These are phyloP conservation scores for Lipomyces anomalus DNA, from an alignment of 805 yeast genomes.

Conservation along the genomic window DNA sequence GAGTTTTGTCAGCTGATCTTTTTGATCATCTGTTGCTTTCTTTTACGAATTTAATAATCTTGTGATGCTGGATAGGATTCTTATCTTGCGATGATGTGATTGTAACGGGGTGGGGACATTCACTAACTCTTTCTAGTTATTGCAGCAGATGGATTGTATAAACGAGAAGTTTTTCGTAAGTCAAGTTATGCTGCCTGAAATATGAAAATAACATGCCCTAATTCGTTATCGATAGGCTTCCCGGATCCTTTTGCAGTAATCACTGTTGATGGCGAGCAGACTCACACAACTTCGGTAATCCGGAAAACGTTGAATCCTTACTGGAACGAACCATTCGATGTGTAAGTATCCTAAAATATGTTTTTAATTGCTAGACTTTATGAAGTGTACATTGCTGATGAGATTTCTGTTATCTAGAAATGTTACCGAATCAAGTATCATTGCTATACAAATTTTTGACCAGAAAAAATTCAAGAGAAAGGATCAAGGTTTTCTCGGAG, in stretches of 20 bases:
- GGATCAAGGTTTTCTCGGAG: slow-evolving; percentile 98
- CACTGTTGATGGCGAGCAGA: slow-evolving; percentile 96
- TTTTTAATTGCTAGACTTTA: too few species aligned
- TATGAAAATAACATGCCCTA: background rate
- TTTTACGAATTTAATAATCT: too few species aligned
- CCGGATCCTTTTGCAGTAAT: slow-evolving; percentile 98
- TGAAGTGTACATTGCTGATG: slow-evolving; percentile 1
- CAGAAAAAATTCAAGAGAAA: slow-evolving; percentile 96
- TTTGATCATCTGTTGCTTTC: too few species aligned
- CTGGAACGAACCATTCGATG: slow-evolving; percentile 91
- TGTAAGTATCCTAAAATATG: slow-evolving; percentile 47
- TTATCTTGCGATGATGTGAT: too few species aligned
- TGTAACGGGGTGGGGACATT: too few species aligned
- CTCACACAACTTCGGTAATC: slow-evolving; percentile 89
- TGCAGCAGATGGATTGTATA: slow-evolving; percentile 93
- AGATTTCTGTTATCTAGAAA: slow-evolving; percentile 27
- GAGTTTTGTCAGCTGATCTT: too few species aligned
- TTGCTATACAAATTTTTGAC: slow-evolving; percentile 92
- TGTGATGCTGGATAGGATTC: too few species aligned
- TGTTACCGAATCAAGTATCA: slow-evolving; percentile 70
- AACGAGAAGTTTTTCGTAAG: slow-evolving; percentile 83
- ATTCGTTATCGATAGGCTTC: slow-evolving; percentile 57
- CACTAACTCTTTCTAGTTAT: too few species aligned
- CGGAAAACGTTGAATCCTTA: slow-evolving; percentile 93
- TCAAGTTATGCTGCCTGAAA: background rate